A percentile compares a stretch with the other conserved stretches of the same genome.
Conservation (phyloP, 2,329 filamentous ascomycete species). For the Talaromyces sp. region DNA sequence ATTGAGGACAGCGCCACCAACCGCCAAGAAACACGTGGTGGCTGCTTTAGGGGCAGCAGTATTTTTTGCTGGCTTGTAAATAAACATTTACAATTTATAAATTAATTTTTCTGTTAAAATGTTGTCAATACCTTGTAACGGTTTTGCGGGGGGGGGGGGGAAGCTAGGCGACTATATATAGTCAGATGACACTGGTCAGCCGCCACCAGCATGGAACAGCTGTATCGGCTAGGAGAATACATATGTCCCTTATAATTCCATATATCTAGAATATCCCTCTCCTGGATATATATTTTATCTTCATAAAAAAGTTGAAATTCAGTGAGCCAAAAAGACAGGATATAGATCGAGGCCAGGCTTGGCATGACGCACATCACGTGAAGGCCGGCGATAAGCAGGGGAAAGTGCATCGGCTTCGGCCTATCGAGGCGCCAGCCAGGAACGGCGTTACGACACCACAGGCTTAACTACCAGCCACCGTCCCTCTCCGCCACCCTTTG, state of each 20-base stretch:
- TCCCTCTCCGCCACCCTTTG: background rate
- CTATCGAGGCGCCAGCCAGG: background rate
- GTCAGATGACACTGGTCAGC: background rate
- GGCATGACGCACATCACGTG: conserved; percentile 1
- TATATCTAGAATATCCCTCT: background rate
- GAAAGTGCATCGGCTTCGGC: background rate
- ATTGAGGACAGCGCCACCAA: background rate
- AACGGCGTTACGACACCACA: background rate
- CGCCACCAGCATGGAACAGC: background rate
- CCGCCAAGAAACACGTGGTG: background rate
- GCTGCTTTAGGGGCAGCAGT: background rate
- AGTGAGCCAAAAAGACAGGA: background rate
- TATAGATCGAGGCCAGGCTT: background rate
- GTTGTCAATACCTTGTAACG: no score
- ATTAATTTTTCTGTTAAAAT: no score
- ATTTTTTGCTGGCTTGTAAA: background rate
- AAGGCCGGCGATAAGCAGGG: background rate
- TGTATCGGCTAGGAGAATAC: background rate
- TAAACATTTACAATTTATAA: background rate
- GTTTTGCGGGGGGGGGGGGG: no score
- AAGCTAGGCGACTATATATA: background rate
- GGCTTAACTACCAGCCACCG: background rate
- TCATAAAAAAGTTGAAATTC: no score
- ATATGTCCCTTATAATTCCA: background rate
- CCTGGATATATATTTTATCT: no score